Conservation (phyloP, 495 filamentous ascomycete genomes). For the Penicillium robsamsonii region DNA sequence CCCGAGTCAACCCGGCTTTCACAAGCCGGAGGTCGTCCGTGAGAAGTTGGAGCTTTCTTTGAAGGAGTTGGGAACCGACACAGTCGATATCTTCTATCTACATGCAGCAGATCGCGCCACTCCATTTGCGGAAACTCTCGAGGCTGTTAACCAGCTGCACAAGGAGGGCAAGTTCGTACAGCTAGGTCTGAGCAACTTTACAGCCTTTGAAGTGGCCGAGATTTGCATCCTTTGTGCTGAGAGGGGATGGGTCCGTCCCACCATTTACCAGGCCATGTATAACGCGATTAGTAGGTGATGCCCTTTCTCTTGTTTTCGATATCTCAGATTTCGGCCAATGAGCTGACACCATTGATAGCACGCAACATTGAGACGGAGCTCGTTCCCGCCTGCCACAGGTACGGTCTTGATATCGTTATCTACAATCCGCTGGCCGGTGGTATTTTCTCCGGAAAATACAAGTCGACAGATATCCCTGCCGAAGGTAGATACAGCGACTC, state of each 20-base stretch:
- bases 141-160: slow-evolving; percentile 75
- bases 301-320: not conserved
- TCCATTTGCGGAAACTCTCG: slow-evolving; percentile 77
- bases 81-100: slow-evolving; percentile 85
- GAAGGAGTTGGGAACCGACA: slow-evolving; percentile 69
- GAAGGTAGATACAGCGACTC: slow-evolving; percentile 69
- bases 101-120: slow-evolving; percentile 79
- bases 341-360: slow-evolving; percentile 54
- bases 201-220: slow-evolving; percentile 89
- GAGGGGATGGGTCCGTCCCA: slow-evolving; percentile 65
- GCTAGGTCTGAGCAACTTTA: slow-evolving; percentile 80
- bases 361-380: slow-evolving; percentile 74
- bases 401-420: slow-evolving; percentile 79
- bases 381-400: slow-evolving; percentile 70
- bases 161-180: slow-evolving; percentile 84
- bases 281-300: slow-evolving; percentile 53
- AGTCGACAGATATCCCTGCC: slow-evolving; percentile 61
- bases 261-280: slow-evolving; percentile 65
- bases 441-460: slow-evolving; percentile 80
- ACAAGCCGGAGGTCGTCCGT: slow-evolving; percentile 59
- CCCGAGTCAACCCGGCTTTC: slow-evolving; percentile 54
- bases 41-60: slow-evolving; percentile 63
- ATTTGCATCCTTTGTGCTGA: slow-evolving; percentile 77
- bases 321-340: not conserved
- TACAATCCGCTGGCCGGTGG: slow-evolving; percentile 88